Evolutionary conservation across 108 stramenopile species (phyloP).

Genomic region (Pseudonitzschia multiseries): DNA sequence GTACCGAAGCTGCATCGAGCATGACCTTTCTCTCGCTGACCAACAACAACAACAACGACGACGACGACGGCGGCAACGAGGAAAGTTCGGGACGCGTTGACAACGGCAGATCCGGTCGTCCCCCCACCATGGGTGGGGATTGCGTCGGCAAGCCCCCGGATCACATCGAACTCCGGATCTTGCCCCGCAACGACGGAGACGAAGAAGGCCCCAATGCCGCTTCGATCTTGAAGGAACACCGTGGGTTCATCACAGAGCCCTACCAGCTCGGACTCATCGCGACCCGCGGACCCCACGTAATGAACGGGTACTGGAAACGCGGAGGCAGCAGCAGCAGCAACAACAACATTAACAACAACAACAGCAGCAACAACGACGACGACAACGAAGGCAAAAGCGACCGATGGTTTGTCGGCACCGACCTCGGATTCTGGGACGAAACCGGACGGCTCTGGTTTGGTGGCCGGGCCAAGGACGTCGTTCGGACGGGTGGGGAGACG

Average conservation of each 20-base stretch:
- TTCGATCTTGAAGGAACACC: background rate
- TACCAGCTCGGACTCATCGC: slow-evolving; percentile 72
- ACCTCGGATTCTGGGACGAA: slow-evolving; percentile 69
- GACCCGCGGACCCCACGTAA: slow-evolving; percentile 83
- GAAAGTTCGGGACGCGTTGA: no score
- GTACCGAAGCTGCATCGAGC: slow-evolving; percentile 92
- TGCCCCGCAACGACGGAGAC: background rate
- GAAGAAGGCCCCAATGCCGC: background rate
- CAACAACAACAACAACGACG: background rate
- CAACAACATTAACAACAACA: slow-evolving; percentile 16
- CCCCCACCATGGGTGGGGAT: slow-evolving; percentile 30
- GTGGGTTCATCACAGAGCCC: slow-evolving; percentile 13
- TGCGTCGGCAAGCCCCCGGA: slow-evolving; percentile 67
- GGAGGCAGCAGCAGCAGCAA: background rate
- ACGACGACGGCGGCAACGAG: background rate
- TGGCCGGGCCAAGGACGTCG: slow-evolving; percentile 78
- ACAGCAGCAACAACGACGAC: background rate
- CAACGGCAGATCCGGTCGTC: background rate
- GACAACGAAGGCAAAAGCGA: background rate
- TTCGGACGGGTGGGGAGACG: slow-evolving; percentile 92
- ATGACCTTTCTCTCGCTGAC: slow-evolving; percentile 69
- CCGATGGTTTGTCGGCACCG: slow-evolving; percentile 69
- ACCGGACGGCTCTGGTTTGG: slow-evolving; percentile 63
- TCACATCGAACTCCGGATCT: slow-evolving; percentile 62
- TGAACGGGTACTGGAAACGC: slow-evolving; percentile 91